Evolutionary conservation across 1,139 yeast genomes (phyloP).

Genomic region (Spathaspora sp.): DNA sequence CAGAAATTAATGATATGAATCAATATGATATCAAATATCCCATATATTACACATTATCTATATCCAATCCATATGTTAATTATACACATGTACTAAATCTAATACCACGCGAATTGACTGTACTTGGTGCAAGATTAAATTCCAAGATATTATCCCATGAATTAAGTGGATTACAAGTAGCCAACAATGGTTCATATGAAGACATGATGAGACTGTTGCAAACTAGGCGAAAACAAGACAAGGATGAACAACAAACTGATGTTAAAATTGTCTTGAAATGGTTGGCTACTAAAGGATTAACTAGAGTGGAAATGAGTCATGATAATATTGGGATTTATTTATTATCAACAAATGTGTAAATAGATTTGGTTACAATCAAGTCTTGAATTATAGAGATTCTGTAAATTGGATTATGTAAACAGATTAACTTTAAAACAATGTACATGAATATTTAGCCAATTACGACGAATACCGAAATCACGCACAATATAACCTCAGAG

Average conservation of each 20-base stretch:
- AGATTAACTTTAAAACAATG: no score
- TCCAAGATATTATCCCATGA: neutral
- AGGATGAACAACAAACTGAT: neutral
- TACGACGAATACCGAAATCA: no score
- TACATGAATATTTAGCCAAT: no score
- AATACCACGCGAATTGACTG: neutral
- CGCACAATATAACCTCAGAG: no score
- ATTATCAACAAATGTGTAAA: constrained; percentile 4
- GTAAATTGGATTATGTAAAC: no score
- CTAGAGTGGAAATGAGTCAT: constrained; percentile 24
- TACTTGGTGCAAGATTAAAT: neutral
- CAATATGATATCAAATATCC: neutral
- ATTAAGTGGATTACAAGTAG: neutral
- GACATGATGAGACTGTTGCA: constrained; percentile 13
- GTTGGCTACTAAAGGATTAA: constrained; percentile 33
- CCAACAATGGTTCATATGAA: constrained; percentile 9
- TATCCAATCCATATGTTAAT: neutral
- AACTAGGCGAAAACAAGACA: neutral
- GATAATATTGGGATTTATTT: constrained; percentile 22
- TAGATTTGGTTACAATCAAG: neutral
- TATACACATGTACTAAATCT: neutral
- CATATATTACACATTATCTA: neutral
- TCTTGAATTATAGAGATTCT: neutral
- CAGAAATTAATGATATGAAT: neutral
- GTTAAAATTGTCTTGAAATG: constrained; percentile 7